Evolutionary conservation across 2,329 filamentous ascomycete genomes (phyloP).

Genomic region (Cercospora berteroae): DNA sequence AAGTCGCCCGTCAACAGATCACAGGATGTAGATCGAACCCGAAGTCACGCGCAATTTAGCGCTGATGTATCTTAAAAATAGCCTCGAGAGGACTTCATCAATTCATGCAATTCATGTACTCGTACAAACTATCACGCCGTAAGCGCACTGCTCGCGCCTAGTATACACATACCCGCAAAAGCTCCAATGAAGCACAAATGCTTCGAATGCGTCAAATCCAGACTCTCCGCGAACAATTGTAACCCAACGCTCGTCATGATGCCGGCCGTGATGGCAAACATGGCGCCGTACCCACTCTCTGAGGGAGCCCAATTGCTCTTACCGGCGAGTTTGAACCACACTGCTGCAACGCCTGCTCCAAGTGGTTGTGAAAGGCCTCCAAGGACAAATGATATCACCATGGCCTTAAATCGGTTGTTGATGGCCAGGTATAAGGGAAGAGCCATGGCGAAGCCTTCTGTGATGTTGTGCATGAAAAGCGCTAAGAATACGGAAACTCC

Average conservation of each 20-base stretch:
- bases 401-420: constrained; percentile 73
- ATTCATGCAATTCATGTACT: not conserved
- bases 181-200: constrained; percentile 76
- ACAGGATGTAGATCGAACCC: not conserved
- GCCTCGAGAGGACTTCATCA: not conserved
- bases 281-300: constrained; percentile 66
- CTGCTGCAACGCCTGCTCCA: constrained; percentile 76
- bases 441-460: constrained; percentile 92
- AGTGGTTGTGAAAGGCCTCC: constrained; percentile 85
- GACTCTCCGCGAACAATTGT: constrained; percentile 81
- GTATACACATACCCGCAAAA: constrained; percentile 80
- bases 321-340: constrained; percentile 77
- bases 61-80: not conserved
- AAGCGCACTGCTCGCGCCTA: constrained; percentile 81
- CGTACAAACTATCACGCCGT: constrained; percentile 53
- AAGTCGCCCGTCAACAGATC: not conserved
- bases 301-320: constrained; percentile 49
- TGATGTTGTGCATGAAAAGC: constrained; percentile 96
- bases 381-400: constrained; percentile 77
- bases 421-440: constrained; percentile 90
- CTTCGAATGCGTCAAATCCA: constrained; percentile 77
- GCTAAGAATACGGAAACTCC: constrained; percentile 93
- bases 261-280: constrained; percentile 87
- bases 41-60: not conserved
- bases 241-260: constrained; percentile 95